Evolutionary conservation across 2,329 filamentous ascomycete species (phyloP), one percentile per base, ranked within the genome.

Genomic region (Thelonectria olida): DNA sequence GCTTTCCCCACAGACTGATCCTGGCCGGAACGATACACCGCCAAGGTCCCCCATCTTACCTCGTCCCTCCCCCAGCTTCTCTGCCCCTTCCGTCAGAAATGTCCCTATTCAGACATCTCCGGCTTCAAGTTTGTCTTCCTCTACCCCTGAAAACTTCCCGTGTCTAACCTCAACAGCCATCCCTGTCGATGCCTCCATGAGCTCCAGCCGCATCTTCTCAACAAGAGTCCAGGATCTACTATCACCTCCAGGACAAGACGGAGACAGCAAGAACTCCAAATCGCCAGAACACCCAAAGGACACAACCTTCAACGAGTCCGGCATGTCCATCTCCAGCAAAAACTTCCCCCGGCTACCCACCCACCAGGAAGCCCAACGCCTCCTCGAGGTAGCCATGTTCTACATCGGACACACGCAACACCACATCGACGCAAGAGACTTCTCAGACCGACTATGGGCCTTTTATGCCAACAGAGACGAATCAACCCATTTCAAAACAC

Each of bases 321-420:
- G 67, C 10, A 68, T 69, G 68, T 62, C 62, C 13, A 68, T 66
- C 17, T 67, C 68, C 5, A 67, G 56, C 36, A 61, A 58, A 2
- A 66, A 71, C 13, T 70, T 71, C 9, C 69, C 69, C 1, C 70
- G 68, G 5, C 9, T 71, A 1, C 69, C 69, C 6, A 57, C 69
- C 0, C 63, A 66, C 4, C 36, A 71, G 3, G 69, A 72, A 23
- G 69, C 69, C 1, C 65, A 72, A 22, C 39, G 69, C 3, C 25
- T 72, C 2, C 12, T 72, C 7, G 67, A 72, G 2, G 67, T 62
- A 15, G 66, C 67, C 10, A 22, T 70, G 12, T 71, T 71, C 49
- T 71, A 70, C 13, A 69, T 71, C 5, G 69, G 69, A 12, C 69
- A 71, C 38, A 72, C 69, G 1, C 69, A 72, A 4, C 69, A 72